Evolutionary conservation across 208 protist genomes (phyloP).

Genomic region (Leishmania aethiopica): DNA sequence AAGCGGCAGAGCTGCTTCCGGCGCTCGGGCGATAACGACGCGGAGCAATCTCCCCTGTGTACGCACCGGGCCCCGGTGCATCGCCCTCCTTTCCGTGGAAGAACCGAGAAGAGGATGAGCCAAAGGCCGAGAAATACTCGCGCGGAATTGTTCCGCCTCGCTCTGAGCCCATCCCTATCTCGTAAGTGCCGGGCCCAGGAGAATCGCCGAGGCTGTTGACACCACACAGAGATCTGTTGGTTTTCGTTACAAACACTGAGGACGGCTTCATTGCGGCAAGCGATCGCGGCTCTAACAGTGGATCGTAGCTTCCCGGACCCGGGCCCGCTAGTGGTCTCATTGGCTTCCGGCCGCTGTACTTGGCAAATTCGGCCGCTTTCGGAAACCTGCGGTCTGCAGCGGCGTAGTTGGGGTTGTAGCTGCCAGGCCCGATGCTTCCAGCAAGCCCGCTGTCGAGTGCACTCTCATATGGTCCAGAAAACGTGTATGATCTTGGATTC

Average conservation of each 20-base stretch:
- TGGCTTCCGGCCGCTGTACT: constrained; percentile 54
- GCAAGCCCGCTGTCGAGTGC: neutral
- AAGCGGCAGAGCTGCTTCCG: constrained; percentile 44
- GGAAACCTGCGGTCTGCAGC: constrained; percentile 44
- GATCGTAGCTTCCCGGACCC: constrained; percentile 80
- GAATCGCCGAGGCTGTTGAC: constrained; percentile 21
- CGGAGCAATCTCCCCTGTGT: constrained; percentile 76
- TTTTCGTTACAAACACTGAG: constrained; percentile 83
- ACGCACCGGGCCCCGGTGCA: constrained; percentile 69
- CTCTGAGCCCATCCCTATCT: constrained; percentile 22
- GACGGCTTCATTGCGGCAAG: constrained; percentile 68
- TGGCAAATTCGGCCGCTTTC: constrained; percentile 52
- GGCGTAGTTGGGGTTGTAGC: constrained; percentile 59
- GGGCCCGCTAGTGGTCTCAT: constrained; percentile 35
- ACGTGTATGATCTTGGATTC: constrained; percentile 34
- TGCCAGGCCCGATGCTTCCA: constrained; percentile 41
- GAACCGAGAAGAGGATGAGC: constrained; percentile 63
- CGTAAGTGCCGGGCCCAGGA: constrained; percentile 82
- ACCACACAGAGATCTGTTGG: constrained; percentile 31
- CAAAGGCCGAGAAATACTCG: constrained; percentile 67
- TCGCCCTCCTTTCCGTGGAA: constrained; percentile 17
- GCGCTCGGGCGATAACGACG: constrained; percentile 41
- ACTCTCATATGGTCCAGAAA: constrained; percentile 21
- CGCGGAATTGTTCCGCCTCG: constrained; percentile 1
- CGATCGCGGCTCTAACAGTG: constrained; percentile 15